Evolutionary conservation across 305 asterid genomes (phyloP).

Genomic region (Lippia alba): DNA sequence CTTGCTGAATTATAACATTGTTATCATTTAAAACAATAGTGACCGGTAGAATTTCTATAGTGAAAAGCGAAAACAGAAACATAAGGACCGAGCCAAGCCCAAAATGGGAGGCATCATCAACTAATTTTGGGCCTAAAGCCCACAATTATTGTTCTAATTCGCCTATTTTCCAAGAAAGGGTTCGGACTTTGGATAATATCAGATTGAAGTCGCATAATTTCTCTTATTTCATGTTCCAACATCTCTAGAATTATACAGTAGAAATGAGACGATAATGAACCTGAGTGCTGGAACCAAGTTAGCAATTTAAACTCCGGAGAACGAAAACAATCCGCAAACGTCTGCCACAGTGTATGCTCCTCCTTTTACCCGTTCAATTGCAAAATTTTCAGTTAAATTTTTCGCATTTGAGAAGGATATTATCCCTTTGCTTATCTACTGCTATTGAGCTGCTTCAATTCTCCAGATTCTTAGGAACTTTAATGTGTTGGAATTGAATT

Average conservation of each 20-base stretch:
- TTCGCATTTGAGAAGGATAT: background rate
- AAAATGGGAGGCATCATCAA: too few species aligned
- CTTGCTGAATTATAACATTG: too few species aligned
- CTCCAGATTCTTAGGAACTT: conserved; percentile 6
- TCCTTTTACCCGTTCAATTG: background rate
- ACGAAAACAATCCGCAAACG: background rate
- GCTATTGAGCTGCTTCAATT: background rate
- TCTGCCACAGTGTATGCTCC: conserved; percentile 4
- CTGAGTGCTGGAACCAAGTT: background rate
- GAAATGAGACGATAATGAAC: background rate
- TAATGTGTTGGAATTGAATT: background rate
- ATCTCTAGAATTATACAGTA: too few species aligned
- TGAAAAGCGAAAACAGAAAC: too few species aligned
- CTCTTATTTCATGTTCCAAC: background rate
- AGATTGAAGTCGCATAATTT: background rate
- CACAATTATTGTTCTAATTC: background rate
- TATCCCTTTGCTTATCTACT: background rate
- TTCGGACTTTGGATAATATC: conserved; percentile 32
- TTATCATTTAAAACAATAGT: too few species aligned
- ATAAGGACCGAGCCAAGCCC: conserved; percentile 28
- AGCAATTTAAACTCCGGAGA: background rate
- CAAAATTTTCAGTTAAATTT: background rate
- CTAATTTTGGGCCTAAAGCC: conserved; percentile 15
- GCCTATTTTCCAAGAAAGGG: background rate
- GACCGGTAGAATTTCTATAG: too few species aligned